phyloP scores from a whole-genome alignment of 192 early-diverging fungal genomes.

The Thamnidium elegans region DNA sequence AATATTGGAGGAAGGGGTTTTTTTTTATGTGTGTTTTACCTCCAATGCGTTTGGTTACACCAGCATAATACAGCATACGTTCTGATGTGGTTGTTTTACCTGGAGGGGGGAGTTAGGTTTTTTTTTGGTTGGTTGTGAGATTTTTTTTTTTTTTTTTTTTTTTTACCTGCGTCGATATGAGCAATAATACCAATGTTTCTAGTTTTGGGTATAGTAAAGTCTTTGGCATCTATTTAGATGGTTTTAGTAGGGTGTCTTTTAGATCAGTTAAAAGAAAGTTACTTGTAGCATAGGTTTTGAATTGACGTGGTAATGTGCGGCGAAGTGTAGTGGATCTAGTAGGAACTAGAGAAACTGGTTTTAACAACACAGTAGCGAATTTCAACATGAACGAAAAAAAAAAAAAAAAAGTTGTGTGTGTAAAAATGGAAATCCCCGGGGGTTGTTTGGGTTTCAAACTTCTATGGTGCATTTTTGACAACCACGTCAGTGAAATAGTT shows the following conservation, averaged over 20 bases:
- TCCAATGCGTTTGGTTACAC: conserved; percentile 83
- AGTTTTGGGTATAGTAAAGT: conserved; percentile 44
- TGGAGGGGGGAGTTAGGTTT: too few relatives aligned
- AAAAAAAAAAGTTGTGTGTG: background rate
- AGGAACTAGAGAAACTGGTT: background rate
- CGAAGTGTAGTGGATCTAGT: background rate
- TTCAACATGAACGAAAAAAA: conserved; percentile 3
- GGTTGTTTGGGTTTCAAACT: too few relatives aligned
- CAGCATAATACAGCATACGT: conserved; percentile 94
- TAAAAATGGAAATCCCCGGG: too few relatives aligned
- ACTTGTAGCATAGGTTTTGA: conserved; percentile 4
- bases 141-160: background rate
- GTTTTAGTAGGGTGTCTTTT: too few relatives aligned
- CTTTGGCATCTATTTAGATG: conserved; percentile 14
- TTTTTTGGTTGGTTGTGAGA: too few relatives aligned
- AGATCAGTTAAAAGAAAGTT: background rate
- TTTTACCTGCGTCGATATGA: conserved; percentile 91
- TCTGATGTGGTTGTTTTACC: conserved; percentile 96
- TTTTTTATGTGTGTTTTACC: too few relatives aligned
- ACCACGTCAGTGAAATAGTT: too few relatives aligned
- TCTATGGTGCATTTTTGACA: too few relatives aligned
- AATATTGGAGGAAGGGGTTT: background rate
- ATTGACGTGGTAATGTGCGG: background rate
- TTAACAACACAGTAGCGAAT: too few relatives aligned
- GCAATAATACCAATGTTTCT: conserved; percentile 95